These are phyloP conservation scores for Macrolepiota albuminosa DNA, from an alignment of 768 basidiomycete genomes.

Conservation along the genomic window DNA sequence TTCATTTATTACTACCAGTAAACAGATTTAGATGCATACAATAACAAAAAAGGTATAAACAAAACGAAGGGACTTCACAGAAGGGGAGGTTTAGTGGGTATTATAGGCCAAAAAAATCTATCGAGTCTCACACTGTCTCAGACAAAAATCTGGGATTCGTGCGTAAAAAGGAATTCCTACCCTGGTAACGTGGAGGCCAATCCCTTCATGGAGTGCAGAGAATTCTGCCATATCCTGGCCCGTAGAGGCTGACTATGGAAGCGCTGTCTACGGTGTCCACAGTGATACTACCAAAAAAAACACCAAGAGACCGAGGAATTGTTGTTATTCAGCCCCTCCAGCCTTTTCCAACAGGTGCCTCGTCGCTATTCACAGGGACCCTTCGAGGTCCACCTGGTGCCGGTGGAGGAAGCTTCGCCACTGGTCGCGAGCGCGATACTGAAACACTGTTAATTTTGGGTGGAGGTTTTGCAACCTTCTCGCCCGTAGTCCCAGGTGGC, in stretches of 20 bases:
- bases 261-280: too few species aligned
- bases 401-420: slow-evolving; percentile 28
- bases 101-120: too few species aligned
- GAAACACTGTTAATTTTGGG: slow-evolving; percentile 16
- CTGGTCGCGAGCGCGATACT: slow-evolving; percentile 17
- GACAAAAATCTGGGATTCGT: too few species aligned
- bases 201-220: too few species aligned
- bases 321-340: slow-evolving; percentile 43
- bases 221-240: too few species aligned
- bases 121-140: too few species aligned
- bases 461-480: slow-evolving; percentile 15
- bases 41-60: background rate
- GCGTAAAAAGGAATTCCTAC: too few species aligned
- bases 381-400: slow-evolving; percentile 51
- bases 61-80: background rate
- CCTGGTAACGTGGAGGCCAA: too few species aligned
- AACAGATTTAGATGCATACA: background rate
- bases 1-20: background rate
- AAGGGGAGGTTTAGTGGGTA: background rate
- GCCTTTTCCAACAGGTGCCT: slow-evolving; percentile 48
- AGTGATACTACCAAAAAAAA: background rate
- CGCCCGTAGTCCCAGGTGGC: slow-evolving; percentile 11
- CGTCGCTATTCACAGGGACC: slow-evolving; percentile 62
- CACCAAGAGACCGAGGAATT: background rate
- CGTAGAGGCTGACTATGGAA: too few species aligned